Evolutionary conservation across 805 yeast genomes (phyloP), one percentile per base, ranked within the genome.

Genomic region (Candida peoriensis): DNA sequence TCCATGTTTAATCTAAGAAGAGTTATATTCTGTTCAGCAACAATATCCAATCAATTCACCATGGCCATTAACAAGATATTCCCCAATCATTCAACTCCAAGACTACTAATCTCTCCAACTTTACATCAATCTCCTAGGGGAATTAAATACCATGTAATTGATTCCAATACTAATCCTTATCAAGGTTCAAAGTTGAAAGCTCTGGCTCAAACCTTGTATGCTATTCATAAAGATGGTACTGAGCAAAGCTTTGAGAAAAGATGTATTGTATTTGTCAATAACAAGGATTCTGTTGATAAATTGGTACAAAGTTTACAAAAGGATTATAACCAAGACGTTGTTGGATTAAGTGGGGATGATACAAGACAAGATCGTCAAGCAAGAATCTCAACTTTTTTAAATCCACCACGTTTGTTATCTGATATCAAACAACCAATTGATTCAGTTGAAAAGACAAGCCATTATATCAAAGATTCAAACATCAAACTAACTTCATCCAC

Each of bases 151-250:
- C 72, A 78, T 40, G 70, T 85, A 5, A 74, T 90, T 24, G 90
- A 90, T 57, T 84, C 93, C 0, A 72, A 78, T 37, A 64, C 76
- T 27, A 63, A 78, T 8, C 97, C 97, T 2, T 93, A 80, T 55
- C 78, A 78, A 48, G 93, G 95, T 7, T 82, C 89, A 26, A 87
- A 85, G 56, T 63, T 75, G 36, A 80, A 87, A 49, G 95, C 95
- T 5, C 64, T 88, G 39, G 93, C 94, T 3, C 97, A 93, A 60
- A 85, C 87, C 2, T 56, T 90, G 9, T 88, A 83, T 55, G 89
- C 96, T 0, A 84, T 93, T 33, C 78, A 76, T 46, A 76, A 79
- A 38, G 96, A 87, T 56, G 87, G 86, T 34, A 75, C 90, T 2
- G 97, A 89, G 54, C 67, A 66, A 14, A 86, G 85, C 0, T 69